A percentile compares a stretch with the other conserved stretches of the same genome.
Evolutionary conservation across 2,329 filamentous ascomycete genomes (phyloP).

Genomic region (Claviceps fusiformis): DNA sequence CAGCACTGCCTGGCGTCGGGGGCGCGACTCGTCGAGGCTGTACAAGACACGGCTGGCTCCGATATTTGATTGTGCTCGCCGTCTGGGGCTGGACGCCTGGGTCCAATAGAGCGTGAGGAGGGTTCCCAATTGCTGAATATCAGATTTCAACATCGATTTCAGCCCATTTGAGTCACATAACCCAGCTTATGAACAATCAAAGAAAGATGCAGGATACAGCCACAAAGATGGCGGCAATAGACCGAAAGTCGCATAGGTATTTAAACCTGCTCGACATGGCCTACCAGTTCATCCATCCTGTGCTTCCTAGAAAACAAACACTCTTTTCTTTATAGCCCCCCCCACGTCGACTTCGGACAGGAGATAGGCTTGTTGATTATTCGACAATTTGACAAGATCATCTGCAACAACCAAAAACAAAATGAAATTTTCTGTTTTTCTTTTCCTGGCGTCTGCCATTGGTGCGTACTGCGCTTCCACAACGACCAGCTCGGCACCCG

Average conservation of each 20-base stretch:
- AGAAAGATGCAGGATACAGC: background rate
- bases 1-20: background rate
- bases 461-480: background rate
- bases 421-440: background rate
- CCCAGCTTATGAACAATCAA: background rate
- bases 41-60: background rate
- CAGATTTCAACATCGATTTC: background rate
- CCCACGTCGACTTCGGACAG: background rate
- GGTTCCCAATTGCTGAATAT: background rate
- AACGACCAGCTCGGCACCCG: background rate
- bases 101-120: background rate
- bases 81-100: too few species aligned
- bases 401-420: background rate
- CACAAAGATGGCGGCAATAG: background rate
- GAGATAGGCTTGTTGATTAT: background rate
- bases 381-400: too few species aligned
- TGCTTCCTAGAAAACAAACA: background rate
- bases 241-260: background rate
- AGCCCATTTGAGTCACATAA: background rate
- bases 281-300: background rate
- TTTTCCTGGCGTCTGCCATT: background rate
- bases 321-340: background rate
- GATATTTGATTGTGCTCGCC: background rate
- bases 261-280: background rate
- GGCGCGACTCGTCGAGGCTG: background rate